Conservation (phyloP, 306 rosid species). For the Boehmeria nivea region DNA sequence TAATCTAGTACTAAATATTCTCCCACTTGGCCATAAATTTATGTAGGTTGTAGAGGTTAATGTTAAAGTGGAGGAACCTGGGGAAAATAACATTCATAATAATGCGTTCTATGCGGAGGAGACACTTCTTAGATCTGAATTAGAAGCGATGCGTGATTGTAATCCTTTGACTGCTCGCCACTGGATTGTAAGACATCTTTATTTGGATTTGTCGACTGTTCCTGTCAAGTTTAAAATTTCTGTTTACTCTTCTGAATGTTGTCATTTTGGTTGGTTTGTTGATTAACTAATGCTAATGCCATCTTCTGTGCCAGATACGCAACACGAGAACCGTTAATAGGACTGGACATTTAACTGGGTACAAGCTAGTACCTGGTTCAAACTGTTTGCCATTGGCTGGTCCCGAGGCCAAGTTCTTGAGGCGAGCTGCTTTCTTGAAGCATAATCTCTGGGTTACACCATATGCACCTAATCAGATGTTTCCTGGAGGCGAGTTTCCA, state of each 20-base stretch:
- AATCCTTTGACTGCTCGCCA: constrained; percentile 74
- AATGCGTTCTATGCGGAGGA: constrained; percentile 81
- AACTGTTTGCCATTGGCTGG: constrained; percentile 74
- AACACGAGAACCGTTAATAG: constrained; percentile 70
- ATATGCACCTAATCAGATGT: constrained; percentile 53
- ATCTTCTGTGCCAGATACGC: constrained; percentile 46
- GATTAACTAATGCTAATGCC: constrained; percentile 2
- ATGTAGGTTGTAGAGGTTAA: constrained; percentile 77
- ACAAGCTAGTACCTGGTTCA: constrained; percentile 76
- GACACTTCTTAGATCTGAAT: constrained; percentile 62
- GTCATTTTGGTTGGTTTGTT: neutral
- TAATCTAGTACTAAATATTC: neutral
- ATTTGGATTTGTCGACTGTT: neutral
- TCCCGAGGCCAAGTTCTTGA: constrained; percentile 69
- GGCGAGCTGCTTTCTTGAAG: constrained; percentile 82
- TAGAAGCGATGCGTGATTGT: constrained; percentile 77
- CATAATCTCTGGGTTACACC: constrained; percentile 87
- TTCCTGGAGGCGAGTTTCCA: constrained; percentile 89
- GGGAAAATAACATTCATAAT: constrained; percentile 65
- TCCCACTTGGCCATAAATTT: constrained; percentile 10
- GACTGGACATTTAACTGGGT: constrained; percentile 78
- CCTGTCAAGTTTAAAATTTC: neutral
- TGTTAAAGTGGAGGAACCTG: constrained; percentile 74
- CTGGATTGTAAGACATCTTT: constrained; percentile 67
- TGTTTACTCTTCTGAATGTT: no score